Conservation (phyloP, 805 yeast species). For the Lipomyces orientalis region DNA sequence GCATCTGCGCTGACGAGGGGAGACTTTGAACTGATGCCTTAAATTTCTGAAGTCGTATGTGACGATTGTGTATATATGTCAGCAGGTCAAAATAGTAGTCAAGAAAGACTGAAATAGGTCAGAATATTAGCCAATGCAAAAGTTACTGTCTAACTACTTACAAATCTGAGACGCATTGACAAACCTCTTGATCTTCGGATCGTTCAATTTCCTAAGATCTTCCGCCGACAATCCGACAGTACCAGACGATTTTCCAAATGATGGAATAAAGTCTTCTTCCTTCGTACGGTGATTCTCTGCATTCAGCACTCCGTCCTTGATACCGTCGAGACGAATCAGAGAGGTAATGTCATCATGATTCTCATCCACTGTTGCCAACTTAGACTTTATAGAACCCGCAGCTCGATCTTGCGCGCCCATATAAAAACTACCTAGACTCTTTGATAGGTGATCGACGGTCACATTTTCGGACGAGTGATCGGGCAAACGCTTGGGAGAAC, state of each 20-base stretch:
- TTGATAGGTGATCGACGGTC: conserved; percentile 26
- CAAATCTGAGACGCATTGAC: conserved; percentile 81
- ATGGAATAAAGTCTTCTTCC: conserved; percentile 3
- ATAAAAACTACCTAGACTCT: conserved; percentile 17
- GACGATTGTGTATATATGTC: conserved; percentile 86
- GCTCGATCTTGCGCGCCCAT: conserved; percentile 13
- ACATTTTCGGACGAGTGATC: conserved; percentile 19
- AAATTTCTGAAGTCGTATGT: conserved; percentile 78
- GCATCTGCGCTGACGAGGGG: conserved; percentile 52
- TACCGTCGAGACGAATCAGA: conserved; percentile 23
- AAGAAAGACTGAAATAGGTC: conserved; percentile 68
- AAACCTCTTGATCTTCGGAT: conserved; percentile 78
- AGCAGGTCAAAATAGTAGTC: conserved; percentile 96
- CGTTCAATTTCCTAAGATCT: conserved; percentile 57
- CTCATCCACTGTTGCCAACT: conserved; percentile 28
- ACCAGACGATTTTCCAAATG: background rate
- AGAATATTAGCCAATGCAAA: background rate
- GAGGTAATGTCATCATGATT: conserved; percentile 32
- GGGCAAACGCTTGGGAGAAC: conserved; percentile 1
- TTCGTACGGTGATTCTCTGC: background rate
- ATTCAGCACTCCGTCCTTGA: conserved; percentile 3
- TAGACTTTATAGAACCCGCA: conserved; percentile 2
- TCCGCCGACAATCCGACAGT: conserved; percentile 28
- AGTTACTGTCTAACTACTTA: conserved; percentile 10
- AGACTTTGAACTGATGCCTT: conserved; percentile 52